Percentiles rank a stretch among this genome's conserved stretches.
Evolutionary conservation across 2,329 filamentous ascomycete genomes (phyloP).

Genomic region (Cladorrhinum sp.): DNA sequence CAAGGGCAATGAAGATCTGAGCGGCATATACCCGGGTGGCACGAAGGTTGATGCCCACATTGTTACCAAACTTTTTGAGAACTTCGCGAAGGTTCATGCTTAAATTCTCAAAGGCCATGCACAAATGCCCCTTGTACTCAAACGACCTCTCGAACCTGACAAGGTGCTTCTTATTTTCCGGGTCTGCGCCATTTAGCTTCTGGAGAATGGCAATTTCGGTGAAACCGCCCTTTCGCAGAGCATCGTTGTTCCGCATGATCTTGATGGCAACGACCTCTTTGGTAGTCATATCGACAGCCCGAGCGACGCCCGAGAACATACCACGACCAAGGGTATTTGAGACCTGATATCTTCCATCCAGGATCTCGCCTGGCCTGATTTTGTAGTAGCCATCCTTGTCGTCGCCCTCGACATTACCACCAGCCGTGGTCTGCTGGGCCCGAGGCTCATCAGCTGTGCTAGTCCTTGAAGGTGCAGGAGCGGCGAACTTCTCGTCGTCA

Average conservation of each 20-base stretch:
- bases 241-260: slow-evolving; percentile 95
- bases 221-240: slow-evolving; percentile 83
- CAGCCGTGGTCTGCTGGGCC: slow-evolving; percentile 48
- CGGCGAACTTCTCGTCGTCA: slow-evolving; percentile 62
- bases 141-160: slow-evolving; percentile 85
- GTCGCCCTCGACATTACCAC: slow-evolving; percentile 82
- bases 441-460: slow-evolving; percentile 39
- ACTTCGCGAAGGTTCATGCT: slow-evolving; percentile 92
- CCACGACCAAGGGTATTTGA: slow-evolving; percentile 85
- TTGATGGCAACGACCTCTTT: slow-evolving; percentile 88
- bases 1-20: slow-evolving; percentile 88
- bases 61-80: slow-evolving; percentile 91
- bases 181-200: slow-evolving; percentile 80
- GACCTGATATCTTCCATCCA: slow-evolving; percentile 86
- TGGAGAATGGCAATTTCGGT: slow-evolving; percentile 93
- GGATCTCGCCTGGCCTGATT: slow-evolving; percentile 83
- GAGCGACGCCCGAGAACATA: slow-evolving; percentile 95
- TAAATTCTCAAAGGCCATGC: slow-evolving; percentile 95
- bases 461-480: slow-evolving; percentile 37
- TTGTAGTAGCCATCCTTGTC: slow-evolving; percentile 97
- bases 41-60: slow-evolving; percentile 84
- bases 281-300: slow-evolving; percentile 73
- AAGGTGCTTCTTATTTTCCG: slow-evolving; percentile 86
- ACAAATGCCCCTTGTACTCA: slow-evolving; percentile 91
- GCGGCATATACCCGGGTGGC: slow-evolving; percentile 87